Conservation (phyloP, 768 basidiomycete genomes). For the Pisolithus microcarpus region DNA sequence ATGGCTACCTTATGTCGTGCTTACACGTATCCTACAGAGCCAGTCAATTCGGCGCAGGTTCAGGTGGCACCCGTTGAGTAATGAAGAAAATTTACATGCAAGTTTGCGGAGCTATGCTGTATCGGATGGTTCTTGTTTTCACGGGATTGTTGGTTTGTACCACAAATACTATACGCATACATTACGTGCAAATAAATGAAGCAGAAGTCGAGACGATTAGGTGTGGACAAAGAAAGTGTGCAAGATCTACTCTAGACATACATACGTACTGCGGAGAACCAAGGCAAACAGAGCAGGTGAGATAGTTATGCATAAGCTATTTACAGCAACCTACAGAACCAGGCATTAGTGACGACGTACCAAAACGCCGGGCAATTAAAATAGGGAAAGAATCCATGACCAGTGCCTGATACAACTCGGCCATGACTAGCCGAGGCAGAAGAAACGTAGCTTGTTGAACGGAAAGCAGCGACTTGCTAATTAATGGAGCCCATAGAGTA, state of each 20-base stretch:
- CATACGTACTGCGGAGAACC: background rate
- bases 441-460: background rate
- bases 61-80: background rate
- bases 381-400: background rate
- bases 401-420: background rate
- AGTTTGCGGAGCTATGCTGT: too few species aligned
- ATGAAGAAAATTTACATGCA: background rate
- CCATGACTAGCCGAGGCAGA: background rate
- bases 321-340: background rate
- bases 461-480: background rate
- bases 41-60: slow-evolving; percentile 38
- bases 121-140: too few species aligned
- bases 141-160: background rate
- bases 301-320: background rate
- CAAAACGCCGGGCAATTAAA: background rate
- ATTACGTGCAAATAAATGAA: background rate
- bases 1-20: background rate
- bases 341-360: background rate
- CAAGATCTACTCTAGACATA: background rate
- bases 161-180: background rate
- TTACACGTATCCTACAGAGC: slow-evolving; percentile 29
- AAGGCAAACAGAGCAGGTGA: background rate
- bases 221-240: background rate
- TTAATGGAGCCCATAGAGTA: background rate
- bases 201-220: background rate